phyloP scores from a whole-genome alignment of 306 rosid species.

The Morella rubra region DNA sequence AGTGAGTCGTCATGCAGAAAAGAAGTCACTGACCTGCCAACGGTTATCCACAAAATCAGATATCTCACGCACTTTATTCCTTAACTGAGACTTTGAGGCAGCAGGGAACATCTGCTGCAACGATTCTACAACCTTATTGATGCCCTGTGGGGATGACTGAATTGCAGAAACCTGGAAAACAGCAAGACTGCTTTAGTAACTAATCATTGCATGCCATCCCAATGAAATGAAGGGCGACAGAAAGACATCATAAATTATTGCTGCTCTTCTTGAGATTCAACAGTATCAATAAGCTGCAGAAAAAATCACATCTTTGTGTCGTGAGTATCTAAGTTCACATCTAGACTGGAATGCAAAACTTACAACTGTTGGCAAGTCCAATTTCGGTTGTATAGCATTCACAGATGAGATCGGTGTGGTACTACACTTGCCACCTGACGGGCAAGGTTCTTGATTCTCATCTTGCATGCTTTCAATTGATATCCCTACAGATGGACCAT shows the following conservation, averaged over 20 bases:
- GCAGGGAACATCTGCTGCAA: slow-evolving; percentile 77
- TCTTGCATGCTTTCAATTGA: slow-evolving; percentile 47
- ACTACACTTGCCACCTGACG: slow-evolving; percentile 43
- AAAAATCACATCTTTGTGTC: not conserved
- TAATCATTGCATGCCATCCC: slow-evolving; percentile 23
- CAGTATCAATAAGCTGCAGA: not conserved
- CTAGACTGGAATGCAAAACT: slow-evolving; percentile 38
- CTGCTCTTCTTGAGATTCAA: not conserved
- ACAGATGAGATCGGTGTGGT: slow-evolving; percentile 37
- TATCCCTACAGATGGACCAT: slow-evolving; percentile 50
- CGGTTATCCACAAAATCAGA: slow-evolving; percentile 76
- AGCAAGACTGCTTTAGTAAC: slow-evolving; percentile 16
- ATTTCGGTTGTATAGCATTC: slow-evolving; percentile 39
- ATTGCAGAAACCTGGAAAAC: slow-evolving; percentile 67
- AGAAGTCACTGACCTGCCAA: slow-evolving; percentile 66
- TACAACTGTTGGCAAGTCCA: slow-evolving; percentile 65
- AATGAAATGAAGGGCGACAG: slow-evolving; percentile 19
- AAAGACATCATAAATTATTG: slow-evolving; percentile 1
- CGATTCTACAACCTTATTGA: slow-evolving; percentile 60
- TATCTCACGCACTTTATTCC: slow-evolving; percentile 76
- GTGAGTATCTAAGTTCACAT: slow-evolving; percentile 2
- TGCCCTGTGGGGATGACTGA: slow-evolving; percentile 73
- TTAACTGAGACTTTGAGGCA: slow-evolving; percentile 61
- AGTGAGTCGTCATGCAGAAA: slow-evolving; percentile 4
- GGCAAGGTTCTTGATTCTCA: slow-evolving; percentile 45